Evolutionary conservation across 257 asterid genomes (phyloP).

Genomic region (Paraleonurus japonicus): DNA sequence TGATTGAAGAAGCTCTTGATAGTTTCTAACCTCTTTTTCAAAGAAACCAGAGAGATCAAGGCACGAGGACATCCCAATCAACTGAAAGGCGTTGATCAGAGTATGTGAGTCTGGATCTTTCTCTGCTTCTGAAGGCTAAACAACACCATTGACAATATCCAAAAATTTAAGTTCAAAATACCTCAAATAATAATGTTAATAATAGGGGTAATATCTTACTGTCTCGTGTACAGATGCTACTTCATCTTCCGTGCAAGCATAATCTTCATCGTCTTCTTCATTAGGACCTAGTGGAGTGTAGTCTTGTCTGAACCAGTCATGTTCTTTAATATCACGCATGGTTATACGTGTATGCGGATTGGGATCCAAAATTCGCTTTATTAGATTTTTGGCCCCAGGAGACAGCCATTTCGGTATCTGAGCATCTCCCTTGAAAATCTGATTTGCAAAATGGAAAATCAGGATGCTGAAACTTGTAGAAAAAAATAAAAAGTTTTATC

Average conservation of each 20-base stretch:
- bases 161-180: neutral
- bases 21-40: slow-evolving; percentile 68
- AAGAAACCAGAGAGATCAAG: slow-evolving; percentile 93
- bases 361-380: slow-evolving; percentile 90
- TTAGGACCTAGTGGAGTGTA: slow-evolving; percentile 58
- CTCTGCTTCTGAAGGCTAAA: slow-evolving; percentile 54
- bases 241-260: slow-evolving; percentile 48
- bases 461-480: slow-evolving; percentile 1
- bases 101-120: slow-evolving; percentile 52
- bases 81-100: slow-evolving; percentile 81
- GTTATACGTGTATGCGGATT: slow-evolving; percentile 76
- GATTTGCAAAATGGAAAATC: slow-evolving; percentile 24
- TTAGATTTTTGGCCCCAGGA: slow-evolving; percentile 69
- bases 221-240: slow-evolving; percentile 48
- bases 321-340: slow-evolving; percentile 60
- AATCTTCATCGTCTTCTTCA: slow-evolving; percentile 60
- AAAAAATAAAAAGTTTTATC: neutral
- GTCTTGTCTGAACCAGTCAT: slow-evolving; percentile 81
- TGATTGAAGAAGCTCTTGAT: neutral
- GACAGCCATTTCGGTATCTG: slow-evolving; percentile 96
- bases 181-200: neutral
- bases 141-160: slow-evolving; percentile 1
- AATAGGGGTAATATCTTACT: slow-evolving; percentile 30
- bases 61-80: slow-evolving; percentile 92
- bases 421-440: slow-evolving; percentile 87